Base-by-base conservation (phyloP, 495 filamentous ascomycete species). In the Podospora anserina region DNA sequence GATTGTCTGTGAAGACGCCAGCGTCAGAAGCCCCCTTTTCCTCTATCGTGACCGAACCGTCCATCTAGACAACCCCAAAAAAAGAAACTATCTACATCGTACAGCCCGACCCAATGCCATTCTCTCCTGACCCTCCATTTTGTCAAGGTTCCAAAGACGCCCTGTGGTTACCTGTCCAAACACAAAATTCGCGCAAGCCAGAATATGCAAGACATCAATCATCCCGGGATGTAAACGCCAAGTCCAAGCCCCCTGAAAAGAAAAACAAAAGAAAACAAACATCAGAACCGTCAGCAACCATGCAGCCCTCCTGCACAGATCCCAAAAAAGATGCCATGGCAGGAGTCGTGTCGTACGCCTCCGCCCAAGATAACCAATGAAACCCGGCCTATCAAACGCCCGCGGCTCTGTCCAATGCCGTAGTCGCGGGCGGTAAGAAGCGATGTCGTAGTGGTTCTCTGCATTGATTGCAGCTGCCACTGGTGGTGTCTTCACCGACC, bases 141-240 rank as follows among this genome's bases (percentile, higher is more conserved):
- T 58, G 55, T 2, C 55, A 58, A 20, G 23, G 55, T 58, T 26
- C 55, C 55, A 20, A 26, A 58, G n/a, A 58, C 55, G n/a, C 55
- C 55, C 39, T 16, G 39, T 49, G 39, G 39, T 49, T 23, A 23
- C 23, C 23, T 23, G 18, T 58, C 55, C 55, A 58, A 58, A 58
- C 55, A 58, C n/a, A 58, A 58, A 58, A 58, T 58, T 58, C 55
- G 23, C 55, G 55, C 55, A 58, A 58, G 55, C 55, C 55, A 58
- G 18, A 15, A 26, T 57, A 57, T 58, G 55, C 55, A 58, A 58
- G 55, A 58, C 55, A 58, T 58, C 55, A 58, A 26, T 58, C 55
- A 19, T 58, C 55, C n/a, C 6, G 23, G 4, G n/a, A 58, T 58
- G 19, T 49, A 58, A 20, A 58, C 55, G 55, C 55, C 55, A 58